These are phyloP conservation scores for Penicillium arizonense DNA, from an alignment of 495 filamentous ascomycete genomes.

Conservation along the genomic window DNA sequence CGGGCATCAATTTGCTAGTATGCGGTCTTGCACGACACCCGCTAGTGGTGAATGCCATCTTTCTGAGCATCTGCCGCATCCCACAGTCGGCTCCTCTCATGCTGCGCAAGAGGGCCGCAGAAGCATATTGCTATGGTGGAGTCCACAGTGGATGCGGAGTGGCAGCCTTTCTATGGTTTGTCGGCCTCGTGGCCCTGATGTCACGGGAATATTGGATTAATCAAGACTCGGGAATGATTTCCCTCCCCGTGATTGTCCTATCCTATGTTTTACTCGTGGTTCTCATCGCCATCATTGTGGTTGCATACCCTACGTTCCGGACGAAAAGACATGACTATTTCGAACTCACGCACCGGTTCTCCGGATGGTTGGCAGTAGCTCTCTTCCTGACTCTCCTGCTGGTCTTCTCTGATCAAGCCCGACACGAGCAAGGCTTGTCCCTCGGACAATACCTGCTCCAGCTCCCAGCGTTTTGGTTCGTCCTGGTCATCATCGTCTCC, in stretches of 20 bases:
- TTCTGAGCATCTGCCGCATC: conserved; percentile 55
- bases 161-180: conserved; percentile 68
- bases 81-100: conserved; percentile 60
- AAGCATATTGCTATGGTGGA: conserved; percentile 76
- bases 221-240: conserved; percentile 15
- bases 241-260: conserved; percentile 31
- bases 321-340: conserved; percentile 52
- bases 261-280: conserved; percentile 41
- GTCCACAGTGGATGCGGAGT: conserved; percentile 74
- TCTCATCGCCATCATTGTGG: conserved; percentile 44
- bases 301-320: conserved; percentile 46
- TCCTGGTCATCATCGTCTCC: conserved; percentile 35
- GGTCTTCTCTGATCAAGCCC: conserved; percentile 35
- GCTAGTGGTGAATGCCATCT: conserved; percentile 70
- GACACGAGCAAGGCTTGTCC: conserved; percentile 16
- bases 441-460: conserved; percentile 35
- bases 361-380: conserved; percentile 50
- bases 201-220: conserved; percentile 43
- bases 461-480: conserved; percentile 45
- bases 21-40: conserved; percentile 69
- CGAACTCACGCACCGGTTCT: conserved; percentile 56
- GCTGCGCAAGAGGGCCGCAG: conserved; percentile 62
- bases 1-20: conserved; percentile 49
- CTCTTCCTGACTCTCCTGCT: conserved; percentile 48
- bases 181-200: conserved; percentile 32